Evolutionary conservation across 305 asterid species (phyloP), one percentile per base, ranked within the genome.

Genomic region (Solanum aculeatissimum): DNA sequence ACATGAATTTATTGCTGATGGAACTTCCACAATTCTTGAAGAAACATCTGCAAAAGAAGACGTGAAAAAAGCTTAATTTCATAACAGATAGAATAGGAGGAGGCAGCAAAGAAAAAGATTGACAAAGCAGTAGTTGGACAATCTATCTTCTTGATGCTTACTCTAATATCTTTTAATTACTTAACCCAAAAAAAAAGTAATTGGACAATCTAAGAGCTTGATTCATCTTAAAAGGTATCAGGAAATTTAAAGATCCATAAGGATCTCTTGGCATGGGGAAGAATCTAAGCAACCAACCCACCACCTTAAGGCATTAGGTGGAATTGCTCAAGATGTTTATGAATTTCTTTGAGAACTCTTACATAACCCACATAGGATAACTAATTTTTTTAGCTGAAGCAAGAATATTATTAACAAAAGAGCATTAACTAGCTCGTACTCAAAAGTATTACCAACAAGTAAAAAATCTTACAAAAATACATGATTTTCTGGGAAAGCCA

Each of bases 1-100:
- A 83, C 97, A 85, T 86, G 94, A 86, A 83, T 87, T 89, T 92
- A 89, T 88, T 45, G 90, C 84, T 60, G 90, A 87, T 72, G 90
- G 89, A 85, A 90, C 94, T 87, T 94, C 97, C 91, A 87, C 90
- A 60, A 83, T 89, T 89, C 89, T 89, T 88, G 92, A 87, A 89
- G 90, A 51, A 84, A 77, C 85, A 90, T 89, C 99, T 96, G 94
- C 91, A 88, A 88, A 84, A 18, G 57, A 84, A 23, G 58, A 65
- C 58, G 23, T 3, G 42, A 53, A 86, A 79, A 35, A 65, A 23
- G 45, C 29, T 55, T 55, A 81, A 81, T 83, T 85, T 58, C 79
- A 62, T 53, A 60, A 77, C 66, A 85, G 74, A 63, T 55, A 70
- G 84, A 66, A 83, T n/a, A 72, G 79, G 72, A 70, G 65, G 43